Conservation (phyloP, 306 rosid genomes). For the Corylus americana region DNA sequence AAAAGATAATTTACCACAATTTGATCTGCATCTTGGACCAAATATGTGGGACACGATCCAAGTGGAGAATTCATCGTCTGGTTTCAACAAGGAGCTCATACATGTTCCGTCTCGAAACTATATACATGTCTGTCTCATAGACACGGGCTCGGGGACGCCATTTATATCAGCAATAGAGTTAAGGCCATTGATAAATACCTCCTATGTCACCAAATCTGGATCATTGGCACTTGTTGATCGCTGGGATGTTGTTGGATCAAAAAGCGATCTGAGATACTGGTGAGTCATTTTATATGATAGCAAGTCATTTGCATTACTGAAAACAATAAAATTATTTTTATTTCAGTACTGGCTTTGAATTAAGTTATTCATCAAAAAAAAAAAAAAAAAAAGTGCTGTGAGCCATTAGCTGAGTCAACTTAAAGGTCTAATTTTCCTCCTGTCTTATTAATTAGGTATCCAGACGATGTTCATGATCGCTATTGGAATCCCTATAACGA, state of each 20-base stretch:
- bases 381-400: background rate
- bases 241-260: slow-evolving; percentile 30
- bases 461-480: slow-evolving; percentile 40
- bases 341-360: too few relatives aligned
- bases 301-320: background rate
- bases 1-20: slow-evolving; percentile 31
- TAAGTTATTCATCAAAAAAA: too few relatives aligned
- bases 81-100: slow-evolving; percentile 28
- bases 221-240: background rate
- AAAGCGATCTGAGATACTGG: background rate
- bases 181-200: slow-evolving; percentile 27
- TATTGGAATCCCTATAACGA: background rate
- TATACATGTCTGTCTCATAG: slow-evolving; percentile 42
- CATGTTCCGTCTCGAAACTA: slow-evolving; percentile 34
- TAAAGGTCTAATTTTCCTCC: too few relatives aligned
- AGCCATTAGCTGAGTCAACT: too few relatives aligned
- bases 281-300: background rate
- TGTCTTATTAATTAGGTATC: slow-evolving; percentile 28
- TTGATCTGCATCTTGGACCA: slow-evolving; percentile 51
- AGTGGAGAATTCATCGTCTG: background rate
- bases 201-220: slow-evolving; percentile 20
- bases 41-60: slow-evolving; percentile 38
- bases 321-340: too few relatives aligned
- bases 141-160: slow-evolving; percentile 45
- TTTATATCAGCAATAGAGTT: slow-evolving; percentile 53